These are phyloP conservation scores for Prunus mongolica DNA, from an alignment of 306 rosid species.

Conservation along the genomic window DNA sequence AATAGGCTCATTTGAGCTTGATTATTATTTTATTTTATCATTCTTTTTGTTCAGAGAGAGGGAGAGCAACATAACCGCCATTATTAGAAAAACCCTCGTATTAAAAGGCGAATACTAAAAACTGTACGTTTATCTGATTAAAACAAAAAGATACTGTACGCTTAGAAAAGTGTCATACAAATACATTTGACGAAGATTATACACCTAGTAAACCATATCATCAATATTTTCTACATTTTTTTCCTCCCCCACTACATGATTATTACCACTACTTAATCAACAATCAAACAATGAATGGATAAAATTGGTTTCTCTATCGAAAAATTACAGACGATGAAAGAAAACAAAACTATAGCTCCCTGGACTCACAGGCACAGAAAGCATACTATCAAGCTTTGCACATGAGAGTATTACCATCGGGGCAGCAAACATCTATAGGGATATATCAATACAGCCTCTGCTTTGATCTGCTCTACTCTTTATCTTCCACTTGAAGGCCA, in stretches of 20 bases:
- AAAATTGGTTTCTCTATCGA: conserved; percentile 36
- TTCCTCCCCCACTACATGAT: conserved; percentile 22
- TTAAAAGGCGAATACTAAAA: too few species aligned
- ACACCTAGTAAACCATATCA: conserved; percentile 21
- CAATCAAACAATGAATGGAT: conserved; percentile 81
- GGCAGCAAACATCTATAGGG: conserved; percentile 9
- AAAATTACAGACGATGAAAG: conserved; percentile 19
- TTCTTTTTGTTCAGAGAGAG: too few species aligned
- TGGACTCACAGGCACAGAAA: conserved; percentile 15
- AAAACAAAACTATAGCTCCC: conserved; percentile 26
- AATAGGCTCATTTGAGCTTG: too few species aligned
- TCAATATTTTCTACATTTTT: conserved; percentile 26
- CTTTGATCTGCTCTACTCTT: conserved; percentile 30
- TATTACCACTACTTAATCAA: conserved; percentile 28
- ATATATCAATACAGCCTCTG: conserved; percentile 8
- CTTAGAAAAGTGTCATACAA: neutral
- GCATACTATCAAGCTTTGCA: conserved; percentile 18
- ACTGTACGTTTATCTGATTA: neutral
- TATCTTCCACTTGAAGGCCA: conserved; percentile 49
- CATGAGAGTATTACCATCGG: neutral
- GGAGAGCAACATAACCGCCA: too few species aligned
- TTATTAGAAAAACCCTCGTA: too few species aligned
- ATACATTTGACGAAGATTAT: conserved; percentile 11
- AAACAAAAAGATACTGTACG: conserved; percentile 1
- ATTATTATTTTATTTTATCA: too few species aligned